Evolutionary conservation across 2,329 filamentous ascomycete species (phyloP).

Genomic region (Aureobasidium sp.): DNA sequence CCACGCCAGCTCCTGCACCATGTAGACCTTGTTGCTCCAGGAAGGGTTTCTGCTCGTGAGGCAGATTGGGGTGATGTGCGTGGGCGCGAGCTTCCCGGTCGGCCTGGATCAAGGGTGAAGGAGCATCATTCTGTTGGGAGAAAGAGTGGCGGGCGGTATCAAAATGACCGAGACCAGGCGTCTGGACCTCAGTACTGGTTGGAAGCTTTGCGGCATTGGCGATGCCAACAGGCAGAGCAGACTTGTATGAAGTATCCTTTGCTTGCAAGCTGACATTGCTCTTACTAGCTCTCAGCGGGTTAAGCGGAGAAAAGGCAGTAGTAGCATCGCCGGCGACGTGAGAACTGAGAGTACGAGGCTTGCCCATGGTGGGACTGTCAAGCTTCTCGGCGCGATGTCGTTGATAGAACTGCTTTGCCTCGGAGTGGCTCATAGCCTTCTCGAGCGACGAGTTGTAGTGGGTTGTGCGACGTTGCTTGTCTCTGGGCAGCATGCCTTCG

Average conservation of each 20-base stretch:
- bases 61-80: conserved; percentile 43
- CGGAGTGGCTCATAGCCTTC: conserved; percentile 87
- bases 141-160: conserved; percentile 24
- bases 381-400: conserved; percentile 64
- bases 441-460: conserved; percentile 92
- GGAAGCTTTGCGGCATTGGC: conserved; percentile 29
- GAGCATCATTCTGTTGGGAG: conserved; percentile 37
- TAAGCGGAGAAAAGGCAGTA: conserved; percentile 31
- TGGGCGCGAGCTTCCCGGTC: conserved; percentile 45
- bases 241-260: conserved; percentile 23
- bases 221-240: conserved; percentile 30
- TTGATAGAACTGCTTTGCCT: conserved; percentile 95
- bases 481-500: conserved; percentile 38
- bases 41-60: conserved; percentile 51
- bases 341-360: conserved; percentile 39
- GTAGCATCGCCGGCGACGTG: conserved; percentile 33
- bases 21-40: conserved; percentile 50
- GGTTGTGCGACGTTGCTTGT: conserved; percentile 62
- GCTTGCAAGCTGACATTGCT: conserved; percentile 25
- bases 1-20: conserved; percentile 52
- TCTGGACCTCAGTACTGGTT: conserved; percentile 25
- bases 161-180: conserved; percentile 26
- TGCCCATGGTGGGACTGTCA: conserved; percentile 35
- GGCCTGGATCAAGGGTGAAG: conserved; percentile 34
- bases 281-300: conserved; percentile 38